phyloP scores from a whole-genome alignment of 2,329 filamentous ascomycete genomes.

The Penicillium vulpinum region DNA sequence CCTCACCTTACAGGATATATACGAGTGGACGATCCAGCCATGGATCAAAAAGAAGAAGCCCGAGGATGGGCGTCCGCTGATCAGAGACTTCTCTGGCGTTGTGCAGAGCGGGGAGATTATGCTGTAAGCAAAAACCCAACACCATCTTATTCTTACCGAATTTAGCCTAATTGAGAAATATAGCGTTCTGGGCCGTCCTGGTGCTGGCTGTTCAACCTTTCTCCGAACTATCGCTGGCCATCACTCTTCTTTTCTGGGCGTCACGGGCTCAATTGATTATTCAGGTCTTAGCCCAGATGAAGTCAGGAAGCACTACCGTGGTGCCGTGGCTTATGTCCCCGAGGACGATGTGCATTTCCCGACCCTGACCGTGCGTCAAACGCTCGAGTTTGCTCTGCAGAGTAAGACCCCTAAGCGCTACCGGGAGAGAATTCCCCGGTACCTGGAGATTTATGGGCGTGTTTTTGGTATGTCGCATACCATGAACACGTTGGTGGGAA shows the following conservation, averaged over 20 bases:
- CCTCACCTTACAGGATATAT: constrained; percentile 69
- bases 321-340: constrained; percentile 70
- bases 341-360: constrained; percentile 73
- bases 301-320: constrained; percentile 64
- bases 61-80: constrained; percentile 52
- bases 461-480: constrained; percentile 75
- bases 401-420: constrained; percentile 68
- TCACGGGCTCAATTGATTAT: constrained; percentile 68
- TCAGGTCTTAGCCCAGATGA: constrained; percentile 65
- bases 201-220: constrained; percentile 70
- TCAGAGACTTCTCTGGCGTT: constrained; percentile 65
- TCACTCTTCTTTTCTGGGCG: constrained; percentile 60
- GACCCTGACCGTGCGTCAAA: constrained; percentile 69
- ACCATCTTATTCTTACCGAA: neutral
- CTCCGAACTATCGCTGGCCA: constrained; percentile 70
- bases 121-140: constrained; percentile 40
- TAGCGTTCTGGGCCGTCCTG: constrained; percentile 64
- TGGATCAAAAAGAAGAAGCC: constrained; percentile 45
- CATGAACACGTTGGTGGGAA: constrained; percentile 66
- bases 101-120: constrained; percentile 68
- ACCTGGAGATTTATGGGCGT: constrained; percentile 65
- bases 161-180: neutral
- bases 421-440: constrained; percentile 60
- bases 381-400: constrained; percentile 67
- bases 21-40: constrained; percentile 56